These are phyloP conservation scores for Fraxinus americana DNA, from an alignment of 257 asterid genomes.

Conservation along the genomic window DNA sequence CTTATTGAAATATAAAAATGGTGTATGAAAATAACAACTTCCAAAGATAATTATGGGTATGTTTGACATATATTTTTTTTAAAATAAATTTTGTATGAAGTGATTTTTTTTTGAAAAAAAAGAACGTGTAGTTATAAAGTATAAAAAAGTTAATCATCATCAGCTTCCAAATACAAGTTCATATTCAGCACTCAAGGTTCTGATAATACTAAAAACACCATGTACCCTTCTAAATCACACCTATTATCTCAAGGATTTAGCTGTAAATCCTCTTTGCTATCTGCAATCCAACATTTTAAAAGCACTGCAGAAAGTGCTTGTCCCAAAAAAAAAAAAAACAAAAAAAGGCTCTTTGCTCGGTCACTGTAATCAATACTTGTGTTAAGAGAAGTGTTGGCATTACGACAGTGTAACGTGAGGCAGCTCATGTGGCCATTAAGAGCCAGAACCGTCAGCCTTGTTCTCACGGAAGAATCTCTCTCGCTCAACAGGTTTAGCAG, in stretches of 20 bases:
- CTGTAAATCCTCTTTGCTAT: neutral
- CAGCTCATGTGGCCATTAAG: slow-evolving; percentile 59
- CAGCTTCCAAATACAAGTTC: neutral
- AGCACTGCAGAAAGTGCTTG: neutral
- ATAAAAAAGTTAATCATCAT: neutral
- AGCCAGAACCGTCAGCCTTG: slow-evolving; percentile 52
- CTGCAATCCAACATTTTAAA: neutral
- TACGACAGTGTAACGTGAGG: slow-evolving; percentile 85
- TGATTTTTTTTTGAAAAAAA: no score
- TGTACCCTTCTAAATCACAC: neutral
- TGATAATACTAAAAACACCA: neutral
- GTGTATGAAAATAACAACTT: no score
- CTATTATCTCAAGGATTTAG: neutral
- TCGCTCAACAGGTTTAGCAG: slow-evolving; percentile 87
- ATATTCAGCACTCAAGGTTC: neutral
- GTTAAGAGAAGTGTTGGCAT: slow-evolving; percentile 70
- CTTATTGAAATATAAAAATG: no score
- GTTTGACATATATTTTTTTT: no score
- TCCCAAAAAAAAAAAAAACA: neutral
- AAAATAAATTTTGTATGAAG: no score
- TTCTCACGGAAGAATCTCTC: slow-evolving; percentile 83
- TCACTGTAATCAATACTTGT: slow-evolving; percentile 78
- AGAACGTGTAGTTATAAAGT: no score
- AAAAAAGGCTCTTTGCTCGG: slow-evolving; percentile 19
- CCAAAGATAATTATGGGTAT: no score